Base-by-base conservation (phyloP, 257 asterid genomes). In the Galeopsis tetrahit region DNA sequence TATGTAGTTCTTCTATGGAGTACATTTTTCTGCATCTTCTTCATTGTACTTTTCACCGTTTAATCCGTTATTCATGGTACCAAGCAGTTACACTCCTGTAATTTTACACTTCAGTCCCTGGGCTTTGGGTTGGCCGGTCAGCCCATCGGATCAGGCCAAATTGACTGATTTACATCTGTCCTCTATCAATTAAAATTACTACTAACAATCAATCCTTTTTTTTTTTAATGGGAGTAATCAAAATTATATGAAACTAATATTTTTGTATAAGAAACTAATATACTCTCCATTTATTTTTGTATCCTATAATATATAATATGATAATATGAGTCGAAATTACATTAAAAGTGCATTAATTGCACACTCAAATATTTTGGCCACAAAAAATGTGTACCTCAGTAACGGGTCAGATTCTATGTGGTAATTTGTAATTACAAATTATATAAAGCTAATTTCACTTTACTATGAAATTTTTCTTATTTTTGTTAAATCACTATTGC, bases 401-500 rank as follows among this genome's bases (percentile, higher is more conserved):
- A 10, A 44, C n/a, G 21, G 55, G 7, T 13, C 6, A 17, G 55
- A 48, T 48, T 48, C 7, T 13, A 48, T 4, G 55, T 11, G 21
- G 21, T 48, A 44, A 10, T 2, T 44, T 10, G 15, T 44, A 13
- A 13, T 48, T 11, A 4, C 21, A 11, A 11, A 7, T 13, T 48
- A 11, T 48, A 48, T 13, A 48, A 48, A 38, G 9, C 7, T 38
- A 38, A 38, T 38, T 38, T 38, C 6, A 5, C 7, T 38, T 46
- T 10, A 10, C 0, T 11, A 0, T 3, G 4, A 0, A 0, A 49
- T 4, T 4, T 4, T 49, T 49, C 28, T 0, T 58, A 7, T 9
- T 69, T 72, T 21, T 61, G 60, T 57, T 31, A 55, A 64, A 14
- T 5, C 8, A 66, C 2, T 68, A 21, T 28, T 49, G 63, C 17